Conservation (phyloP, 495 filamentous ascomycete species). For the Xylaria nigripes region DNA sequence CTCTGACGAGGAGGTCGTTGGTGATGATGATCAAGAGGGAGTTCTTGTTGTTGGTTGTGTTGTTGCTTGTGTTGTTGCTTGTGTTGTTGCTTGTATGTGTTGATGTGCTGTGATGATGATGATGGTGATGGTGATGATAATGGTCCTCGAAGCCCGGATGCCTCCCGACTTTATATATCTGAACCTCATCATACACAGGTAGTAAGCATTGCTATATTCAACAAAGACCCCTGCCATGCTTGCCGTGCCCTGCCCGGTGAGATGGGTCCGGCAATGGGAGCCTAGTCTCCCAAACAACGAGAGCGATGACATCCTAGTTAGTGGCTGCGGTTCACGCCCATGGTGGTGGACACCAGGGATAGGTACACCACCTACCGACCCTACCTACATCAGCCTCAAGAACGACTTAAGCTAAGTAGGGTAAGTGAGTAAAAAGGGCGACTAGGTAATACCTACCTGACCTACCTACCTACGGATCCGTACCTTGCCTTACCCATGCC, state of each 20-base stretch:
- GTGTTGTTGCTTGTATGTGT: background rate
- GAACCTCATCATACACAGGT: background rate
- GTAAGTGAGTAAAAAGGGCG: background rate
- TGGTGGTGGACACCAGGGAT: background rate
- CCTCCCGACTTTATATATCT: conserved; percentile 12
- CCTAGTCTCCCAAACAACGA: conserved; percentile 1
- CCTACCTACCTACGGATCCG: no score
- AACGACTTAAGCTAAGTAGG: background rate
- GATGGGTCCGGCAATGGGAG: conserved; percentile 11
- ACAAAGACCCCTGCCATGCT: background rate
- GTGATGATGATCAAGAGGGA: background rate
- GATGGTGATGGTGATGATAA: background rate
- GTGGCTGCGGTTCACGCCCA: conserved; percentile 13
- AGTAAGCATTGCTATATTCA: conserved; percentile 3
- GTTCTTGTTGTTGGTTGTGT: background rate
- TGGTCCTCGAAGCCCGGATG: background rate
- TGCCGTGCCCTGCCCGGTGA: background rate
- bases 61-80: background rate
- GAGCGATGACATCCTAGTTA: conserved; percentile 7
- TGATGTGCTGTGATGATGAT: conserved; percentile 3
- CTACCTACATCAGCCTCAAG: conserved; percentile 15
- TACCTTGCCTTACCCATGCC: no score
- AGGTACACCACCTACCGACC: no score
- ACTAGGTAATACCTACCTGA: no score
- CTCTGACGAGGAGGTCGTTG: background rate